Evolutionary conservation across 495 filamentous ascomycete species (phyloP), one percentile per base, ranked within the genome.

Genomic region (Podospora australis): DNA sequence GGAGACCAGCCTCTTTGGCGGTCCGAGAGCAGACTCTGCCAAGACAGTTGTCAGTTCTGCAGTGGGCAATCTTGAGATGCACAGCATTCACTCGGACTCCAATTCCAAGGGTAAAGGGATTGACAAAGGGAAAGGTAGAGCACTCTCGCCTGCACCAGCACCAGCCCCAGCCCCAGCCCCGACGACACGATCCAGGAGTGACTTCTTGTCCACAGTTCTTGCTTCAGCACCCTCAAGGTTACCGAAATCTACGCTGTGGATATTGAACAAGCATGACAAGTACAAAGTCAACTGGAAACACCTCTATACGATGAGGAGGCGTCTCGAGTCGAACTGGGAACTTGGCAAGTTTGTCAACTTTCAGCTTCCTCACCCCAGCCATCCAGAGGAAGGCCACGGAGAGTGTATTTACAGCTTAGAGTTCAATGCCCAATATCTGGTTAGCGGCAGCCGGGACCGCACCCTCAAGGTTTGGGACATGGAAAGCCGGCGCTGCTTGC

Each of bases 331-430:
- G 5, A 97, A 97, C 65, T 98, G 92, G 92, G 77, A 85, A 34
- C 77, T 81, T 24, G 90, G 86, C 19, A 81, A 79, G 28, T 96
- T 74, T 60, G 80, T 74, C 5, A 94, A 87, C 53, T 97, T 97
- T 63, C 87, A 90, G 64, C 75, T 98, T 6, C 92, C 92, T 2
- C 87, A 94, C 50, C 88, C 87, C 0, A 74, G 83, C 28, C 73
- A 90, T 56, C 78, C 79, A 22, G 80, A 88, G 21, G 92, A 97
- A 59, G 87, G 86, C 2, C 92, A 98, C 56, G 71, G 67, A 8
- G 92, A 98, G 58, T 97, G 91, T 63, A 90, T 98, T 29, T 98
- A 98, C 69, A 90, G 87, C 6, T 83, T 98, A 24, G 90, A 97
- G 59, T 94, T 87, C 58, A 82, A 82, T 34, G 73, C 84, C 0